These are phyloP conservation scores for Microdochium bolleyi DNA, from an alignment of 2,329 filamentous ascomycete genomes.

Conservation along the genomic window DNA sequence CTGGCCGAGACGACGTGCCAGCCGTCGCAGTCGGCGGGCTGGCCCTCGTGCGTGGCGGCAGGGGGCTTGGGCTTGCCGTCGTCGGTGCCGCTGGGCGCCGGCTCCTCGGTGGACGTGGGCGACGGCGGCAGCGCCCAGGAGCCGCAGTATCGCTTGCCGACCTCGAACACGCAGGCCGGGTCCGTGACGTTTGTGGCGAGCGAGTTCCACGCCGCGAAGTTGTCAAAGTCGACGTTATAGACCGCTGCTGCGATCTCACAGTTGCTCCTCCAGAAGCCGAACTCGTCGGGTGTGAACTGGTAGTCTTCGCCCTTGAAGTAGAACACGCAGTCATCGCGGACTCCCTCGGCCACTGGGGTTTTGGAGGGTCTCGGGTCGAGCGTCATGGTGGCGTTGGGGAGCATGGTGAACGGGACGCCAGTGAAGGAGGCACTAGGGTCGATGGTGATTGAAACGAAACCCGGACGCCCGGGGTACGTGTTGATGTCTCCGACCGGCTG, in stretches of 20 bases:
- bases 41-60: neutral
- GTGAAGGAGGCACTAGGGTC: slow-evolving; percentile 4
- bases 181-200: slow-evolving; percentile 5
- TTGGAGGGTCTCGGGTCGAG: slow-evolving; percentile 1
- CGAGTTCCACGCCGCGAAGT: slow-evolving; percentile 9
- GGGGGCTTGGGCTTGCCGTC: neutral
- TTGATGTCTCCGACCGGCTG: slow-evolving; percentile 14
- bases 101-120: neutral
- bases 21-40: slow-evolving; percentile 1
- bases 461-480: slow-evolving; percentile 3
- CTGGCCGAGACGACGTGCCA: neutral
- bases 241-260: slow-evolving; percentile 6
- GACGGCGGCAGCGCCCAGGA: slow-evolving; percentile 1
- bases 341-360: slow-evolving; percentile 2
- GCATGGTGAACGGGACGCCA: slow-evolving; percentile 5
- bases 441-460: slow-evolving; percentile 3
- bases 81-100: neutral
- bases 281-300: slow-evolving; percentile 1
- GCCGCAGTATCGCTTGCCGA: slow-evolving; percentile 4
- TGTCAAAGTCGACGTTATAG: slow-evolving; percentile 6
- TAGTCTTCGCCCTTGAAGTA: slow-evolving; percentile 7
- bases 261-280: slow-evolving; percentile 5
- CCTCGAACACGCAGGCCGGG: slow-evolving; percentile 3
- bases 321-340: slow-evolving; percentile 4
- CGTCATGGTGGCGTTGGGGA: slow-evolving; percentile 6